phyloP scores from a whole-genome alignment of 345 rosid species.

The Psidium guajava region DNA sequence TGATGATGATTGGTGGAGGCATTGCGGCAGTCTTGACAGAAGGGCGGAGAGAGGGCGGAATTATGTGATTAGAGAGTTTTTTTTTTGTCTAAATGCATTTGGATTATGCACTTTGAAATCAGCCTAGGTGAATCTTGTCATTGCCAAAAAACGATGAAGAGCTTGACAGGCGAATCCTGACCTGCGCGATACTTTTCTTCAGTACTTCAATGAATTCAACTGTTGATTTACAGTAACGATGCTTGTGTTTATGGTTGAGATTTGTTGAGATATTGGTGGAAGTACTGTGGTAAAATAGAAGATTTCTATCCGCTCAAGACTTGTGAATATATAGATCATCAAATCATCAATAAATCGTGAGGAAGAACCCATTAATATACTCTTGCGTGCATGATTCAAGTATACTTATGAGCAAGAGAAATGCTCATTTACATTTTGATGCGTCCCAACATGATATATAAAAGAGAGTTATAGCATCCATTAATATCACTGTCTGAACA shows the following conservation, averaged over 20 bases:
- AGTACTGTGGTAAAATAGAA: background rate
- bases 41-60: background rate
- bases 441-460: background rate
- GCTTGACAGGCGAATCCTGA: background rate
- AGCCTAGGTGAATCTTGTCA: background rate
- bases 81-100: background rate
- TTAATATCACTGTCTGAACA: background rate
- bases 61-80: background rate
- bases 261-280: background rate
- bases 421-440: background rate
- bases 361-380: background rate
- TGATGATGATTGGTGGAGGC: background rate
- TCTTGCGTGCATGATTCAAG: background rate
- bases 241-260: background rate
- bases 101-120: background rate
- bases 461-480: background rate
- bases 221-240: background rate
- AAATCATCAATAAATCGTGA: background rate
- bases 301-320: background rate
- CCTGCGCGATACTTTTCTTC: background rate
- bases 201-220: background rate
- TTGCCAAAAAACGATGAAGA: background rate
- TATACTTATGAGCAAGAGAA: background rate
- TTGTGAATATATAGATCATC: background rate
- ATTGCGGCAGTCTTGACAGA: background rate